These are phyloP conservation scores for Phytophthora brassicae DNA, from an alignment of 352 stramenopile genomes.

Conservation along the genomic window DNA sequence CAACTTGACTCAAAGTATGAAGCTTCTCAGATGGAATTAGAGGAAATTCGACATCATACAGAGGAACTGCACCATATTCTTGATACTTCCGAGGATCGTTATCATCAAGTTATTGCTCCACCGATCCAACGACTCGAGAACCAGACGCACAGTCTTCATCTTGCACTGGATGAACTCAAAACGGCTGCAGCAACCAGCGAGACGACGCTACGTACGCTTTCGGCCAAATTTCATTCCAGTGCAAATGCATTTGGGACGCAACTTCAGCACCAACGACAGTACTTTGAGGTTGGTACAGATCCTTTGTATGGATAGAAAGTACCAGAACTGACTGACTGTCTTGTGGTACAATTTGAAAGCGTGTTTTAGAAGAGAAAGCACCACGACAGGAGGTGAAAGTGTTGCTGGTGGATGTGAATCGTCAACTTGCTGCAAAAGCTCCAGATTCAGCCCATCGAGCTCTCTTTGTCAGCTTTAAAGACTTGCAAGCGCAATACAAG, in stretches of 20 bases:
- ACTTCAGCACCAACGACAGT: slow-evolving; percentile 31
- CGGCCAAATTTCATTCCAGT: slow-evolving; percentile 39
- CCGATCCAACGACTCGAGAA: slow-evolving; percentile 19
- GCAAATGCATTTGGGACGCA: slow-evolving; percentile 21
- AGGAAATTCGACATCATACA: slow-evolving; percentile 16
- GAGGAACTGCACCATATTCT: slow-evolving; percentile 22
- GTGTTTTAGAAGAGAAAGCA: slow-evolving; percentile 22
- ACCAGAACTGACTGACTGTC: slow-evolving; percentile 1
- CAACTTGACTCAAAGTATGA: slow-evolving; percentile 5
- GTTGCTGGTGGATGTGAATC: slow-evolving; percentile 16
- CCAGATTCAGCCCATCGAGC: slow-evolving; percentile 15
- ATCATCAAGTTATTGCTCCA: slow-evolving; percentile 14
- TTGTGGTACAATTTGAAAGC: slow-evolving; percentile 11
- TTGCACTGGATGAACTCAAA: slow-evolving; percentile 15
- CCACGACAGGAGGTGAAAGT: slow-evolving; percentile 17
- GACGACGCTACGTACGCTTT: slow-evolving; percentile 31
- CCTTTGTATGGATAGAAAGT: background rate
- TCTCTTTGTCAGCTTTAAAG: slow-evolving; percentile 15
- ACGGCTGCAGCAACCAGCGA: slow-evolving; percentile 27
- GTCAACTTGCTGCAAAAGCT: slow-evolving; percentile 25
- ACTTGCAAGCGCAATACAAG: slow-evolving; percentile 19
- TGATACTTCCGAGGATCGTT: slow-evolving; percentile 12
- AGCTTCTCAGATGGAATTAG: slow-evolving; percentile 8
- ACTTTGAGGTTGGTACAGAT: slow-evolving; percentile 30
- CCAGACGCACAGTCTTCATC: slow-evolving; percentile 21